Conservation (phyloP, 257 asterid species). For the Plectranthus barbatus region DNA sequence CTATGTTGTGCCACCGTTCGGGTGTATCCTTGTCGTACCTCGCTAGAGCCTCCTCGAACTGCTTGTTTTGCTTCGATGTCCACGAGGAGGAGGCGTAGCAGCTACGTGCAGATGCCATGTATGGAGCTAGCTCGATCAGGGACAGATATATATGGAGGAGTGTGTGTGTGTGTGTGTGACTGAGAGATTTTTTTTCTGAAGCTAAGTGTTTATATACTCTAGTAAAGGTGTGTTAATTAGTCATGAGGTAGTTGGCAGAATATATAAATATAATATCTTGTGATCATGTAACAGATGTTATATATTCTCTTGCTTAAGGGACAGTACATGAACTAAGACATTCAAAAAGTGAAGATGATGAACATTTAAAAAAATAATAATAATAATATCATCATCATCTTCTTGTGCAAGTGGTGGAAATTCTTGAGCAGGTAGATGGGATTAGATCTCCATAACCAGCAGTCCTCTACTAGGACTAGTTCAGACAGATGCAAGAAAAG, state of each 20-base stretch:
- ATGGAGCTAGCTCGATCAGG: no score
- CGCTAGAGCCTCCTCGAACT: conserved; percentile 49
- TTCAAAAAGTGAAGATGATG: background rate
- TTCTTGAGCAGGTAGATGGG: conserved; percentile 36
- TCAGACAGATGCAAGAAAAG: no score
- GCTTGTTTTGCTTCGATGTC: conserved; percentile 49
- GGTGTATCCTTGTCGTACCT: conserved; percentile 46
- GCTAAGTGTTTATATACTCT: conserved; percentile 33
- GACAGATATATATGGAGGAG: no score
- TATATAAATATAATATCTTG: background rate
- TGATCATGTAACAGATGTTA: conserved; percentile 11
- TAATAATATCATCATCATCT: conserved; percentile 23
- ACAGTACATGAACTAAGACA: conserved; percentile 5
- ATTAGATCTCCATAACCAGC: conserved; percentile 54
- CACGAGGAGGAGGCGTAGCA: conserved; percentile 29
- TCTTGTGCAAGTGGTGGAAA: conserved; percentile 35
- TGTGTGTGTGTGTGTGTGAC: conserved; percentile 22
- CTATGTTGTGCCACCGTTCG: conserved; percentile 47
- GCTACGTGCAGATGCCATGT: conserved; percentile 31
- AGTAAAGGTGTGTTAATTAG: conserved; percentile 19
- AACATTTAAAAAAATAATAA: conserved; percentile 33
- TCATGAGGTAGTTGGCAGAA: conserved; percentile 34
- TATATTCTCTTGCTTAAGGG: conserved; percentile 18
- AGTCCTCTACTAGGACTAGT: no score
- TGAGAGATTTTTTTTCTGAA: conserved; percentile 12